Conservation (phyloP, 768 basidiomycete species). For the Tylopilus sp. region DNA sequence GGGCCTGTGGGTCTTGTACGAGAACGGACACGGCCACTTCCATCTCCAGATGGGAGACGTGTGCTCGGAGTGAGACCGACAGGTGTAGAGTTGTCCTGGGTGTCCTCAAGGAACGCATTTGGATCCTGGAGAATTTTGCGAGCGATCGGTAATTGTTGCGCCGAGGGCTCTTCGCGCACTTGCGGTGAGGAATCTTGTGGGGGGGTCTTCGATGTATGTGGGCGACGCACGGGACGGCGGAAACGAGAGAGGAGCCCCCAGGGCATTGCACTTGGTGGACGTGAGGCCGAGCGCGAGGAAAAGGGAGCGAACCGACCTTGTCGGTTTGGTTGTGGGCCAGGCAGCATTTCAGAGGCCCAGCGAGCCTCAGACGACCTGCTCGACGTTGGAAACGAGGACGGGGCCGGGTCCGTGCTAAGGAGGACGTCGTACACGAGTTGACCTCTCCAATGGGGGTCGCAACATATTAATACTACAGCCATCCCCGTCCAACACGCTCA, state of each 20-base stretch:
- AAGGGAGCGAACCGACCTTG: not conserved
- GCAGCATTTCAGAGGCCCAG: slow-evolving; percentile 8
- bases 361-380: not conserved
- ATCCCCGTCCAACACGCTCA: not conserved
- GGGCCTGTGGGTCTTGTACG: slow-evolving; percentile 4
- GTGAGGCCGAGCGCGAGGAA: not conserved
- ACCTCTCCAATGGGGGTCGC: slow-evolving; percentile 29
- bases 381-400: not conserved
- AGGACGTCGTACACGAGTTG: not conserved
- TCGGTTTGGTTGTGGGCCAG: not conserved
- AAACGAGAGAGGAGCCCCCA: slow-evolving; percentile 34
- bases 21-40: slow-evolving; percentile 1
- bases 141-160: slow-evolving; percentile 15
- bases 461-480: not conserved
- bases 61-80: slow-evolving; percentile 28
- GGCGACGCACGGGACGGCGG: slow-evolving; percentile 25
- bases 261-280: slow-evolving; percentile 12
- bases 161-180: not conserved
- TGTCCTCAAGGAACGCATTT: slow-evolving; percentile 25
- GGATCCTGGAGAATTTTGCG: slow-evolving; percentile 31
- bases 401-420: not conserved
- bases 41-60: slow-evolving; percentile 15
- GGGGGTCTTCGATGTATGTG: slow-evolving; percentile 14
- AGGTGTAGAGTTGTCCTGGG: slow-evolving; percentile 10
- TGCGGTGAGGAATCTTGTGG: slow-evolving; percentile 1